Base-by-base conservation (phyloP, 1,284 basidiomycete genomes). In the Leccinum pachyderme region DNA sequence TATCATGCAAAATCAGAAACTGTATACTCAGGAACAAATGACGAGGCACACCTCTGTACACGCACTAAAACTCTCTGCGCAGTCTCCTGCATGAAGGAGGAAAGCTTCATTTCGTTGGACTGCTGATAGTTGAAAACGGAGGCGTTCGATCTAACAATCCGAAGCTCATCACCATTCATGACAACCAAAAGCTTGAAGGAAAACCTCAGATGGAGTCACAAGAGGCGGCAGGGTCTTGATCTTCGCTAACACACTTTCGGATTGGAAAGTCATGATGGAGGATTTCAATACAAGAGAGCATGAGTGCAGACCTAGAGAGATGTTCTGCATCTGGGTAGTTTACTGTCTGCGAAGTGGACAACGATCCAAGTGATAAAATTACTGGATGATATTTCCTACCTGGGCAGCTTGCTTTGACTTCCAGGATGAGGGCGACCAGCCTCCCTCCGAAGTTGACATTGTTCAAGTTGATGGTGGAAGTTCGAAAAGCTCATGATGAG, bases 11-110 rank as follows among this genome's bases (percentile, higher is more conserved):
- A 24, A 25, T 58, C 37, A 53, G 35, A 43, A 53, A 49, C 2
- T 0, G 9, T 22, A 18, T 27, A 5, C 28, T n/a, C 32, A 18
- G n/a, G 27, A 7, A 43, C 13, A 39, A 48, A 43, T 47, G 49
- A n/a, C 6, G 32, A 46, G 15, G 49, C 51, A 44, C 31, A 92
- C 92, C 63, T 91, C 83, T 0, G 92, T 94, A 69, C 93, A 95
- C 1, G 92, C 91, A 63, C 93, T 89, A 65, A 96, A 95, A 68
- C 91, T 89, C 72, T 96, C 95, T 24, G 95, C 96, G 65, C 95
- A 99, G 70, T 99, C 97, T 9, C 96, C 97, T 2, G 95, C 95
- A 62, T 99, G 96, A 0, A 99, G 81, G 29, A 99, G 79, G 74
- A 99, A 99, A 0, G 94, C 94, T 66, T 95, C 84, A 60, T 91